Conservation (phyloP, 164 flowering plant species). For the Akebia trifoliata region DNA sequence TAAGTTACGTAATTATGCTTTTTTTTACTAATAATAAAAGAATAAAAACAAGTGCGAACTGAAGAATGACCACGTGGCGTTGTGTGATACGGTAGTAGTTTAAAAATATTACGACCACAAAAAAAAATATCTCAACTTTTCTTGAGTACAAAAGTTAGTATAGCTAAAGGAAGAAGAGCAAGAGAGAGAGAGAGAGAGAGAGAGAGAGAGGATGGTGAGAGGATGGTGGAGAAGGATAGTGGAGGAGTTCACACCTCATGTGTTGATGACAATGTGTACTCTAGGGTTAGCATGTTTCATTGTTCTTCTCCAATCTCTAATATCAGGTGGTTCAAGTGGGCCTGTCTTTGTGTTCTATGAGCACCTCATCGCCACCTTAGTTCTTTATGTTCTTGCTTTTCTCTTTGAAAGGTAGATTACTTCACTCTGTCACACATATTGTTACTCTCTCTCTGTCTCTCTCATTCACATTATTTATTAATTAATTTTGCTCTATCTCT, state of each 20-base stretch:
- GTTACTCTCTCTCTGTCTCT: too few relatives aligned
- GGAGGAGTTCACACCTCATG: slow-evolving; percentile 6
- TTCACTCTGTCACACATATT: too few relatives aligned
- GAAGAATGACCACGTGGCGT: too few relatives aligned
- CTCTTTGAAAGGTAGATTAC: slow-evolving; percentile 5
- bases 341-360: slow-evolving; percentile 10
- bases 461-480: background rate
- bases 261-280: background rate
- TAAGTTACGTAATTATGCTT: too few relatives aligned
- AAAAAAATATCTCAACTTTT: too few relatives aligned
- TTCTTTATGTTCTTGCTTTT: slow-evolving; percentile 4
- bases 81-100: too few relatives aligned
- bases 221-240: background rate
- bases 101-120: too few relatives aligned
- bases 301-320: slow-evolving; percentile 4
- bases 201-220: background rate
- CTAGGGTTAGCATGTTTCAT: background rate
- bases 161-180: too few relatives aligned
- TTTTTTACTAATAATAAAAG: too few relatives aligned
- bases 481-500: too few relatives aligned
- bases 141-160: too few relatives aligned
- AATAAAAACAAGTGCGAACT: too few relatives aligned
- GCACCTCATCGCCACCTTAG: slow-evolving; percentile 6
- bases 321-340: background rate
- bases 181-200: background rate